Evolutionary conservation across 306 rosid genomes (phyloP), one percentile per base, ranked within the genome.

Genomic region (Cucumis hystrix): DNA sequence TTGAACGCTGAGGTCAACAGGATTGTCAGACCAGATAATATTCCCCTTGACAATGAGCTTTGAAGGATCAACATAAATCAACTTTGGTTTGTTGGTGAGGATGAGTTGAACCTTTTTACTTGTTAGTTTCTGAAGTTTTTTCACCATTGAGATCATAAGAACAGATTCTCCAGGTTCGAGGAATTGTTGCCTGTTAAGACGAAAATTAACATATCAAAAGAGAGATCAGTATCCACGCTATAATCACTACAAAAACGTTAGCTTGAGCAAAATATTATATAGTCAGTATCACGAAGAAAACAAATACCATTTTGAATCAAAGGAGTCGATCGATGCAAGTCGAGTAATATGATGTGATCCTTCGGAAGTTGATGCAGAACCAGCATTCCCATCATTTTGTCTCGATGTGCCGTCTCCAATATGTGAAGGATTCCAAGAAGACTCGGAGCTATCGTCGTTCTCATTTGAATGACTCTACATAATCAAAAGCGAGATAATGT

Each of bases 61-160:
- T 33, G 99, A 85, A 37, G 99, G 99, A 83, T 96, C 98, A 12
- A 92, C 97, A 78, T 96, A 96, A 80, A 96, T 91, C 85, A 96
- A 85, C 83, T 92, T 96, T 7, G 98, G 99, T 78, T 92, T 92
- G 91, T 96, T 96, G 77, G 99, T 92, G 76, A 92, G 98, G 80
- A 96, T 96, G 67, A 96, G 98, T 86, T 96, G 99, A 87, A 96
- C 98, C 87, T 96, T 96, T 87, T 96, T 96, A 91, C 97, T 96
- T 51, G 96, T 84, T 76, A 96, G 76, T 75, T 92, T 96, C 84
- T 87, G 98, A 63, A 92, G 13, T 80, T 96, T 89, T 91, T 96
- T 92, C 87, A 96, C 99, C 93, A 89, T 91, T 73, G 99, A 89
- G 81, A 96, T 96, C 98, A 92, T 92, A 74, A 92, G 86, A 75